Conservation (phyloP, 129 eudicot species). For the Silybum marianum region DNA sequence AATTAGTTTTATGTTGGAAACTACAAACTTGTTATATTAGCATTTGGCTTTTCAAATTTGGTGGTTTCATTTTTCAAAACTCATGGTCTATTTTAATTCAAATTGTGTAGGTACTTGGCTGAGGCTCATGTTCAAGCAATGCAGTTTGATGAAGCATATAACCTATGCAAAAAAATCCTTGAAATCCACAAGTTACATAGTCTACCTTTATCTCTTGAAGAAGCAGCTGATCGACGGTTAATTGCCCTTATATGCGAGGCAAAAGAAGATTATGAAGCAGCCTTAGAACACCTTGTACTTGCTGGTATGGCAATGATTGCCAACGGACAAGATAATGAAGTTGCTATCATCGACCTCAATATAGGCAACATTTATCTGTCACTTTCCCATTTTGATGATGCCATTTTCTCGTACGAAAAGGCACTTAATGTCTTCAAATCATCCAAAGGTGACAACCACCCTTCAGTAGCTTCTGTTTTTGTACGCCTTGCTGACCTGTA, state of each 20-base stretch:
- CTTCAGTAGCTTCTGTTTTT: conserved; percentile 86
- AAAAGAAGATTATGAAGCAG: conserved; percentile 84
- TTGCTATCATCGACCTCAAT: conserved; percentile 92
- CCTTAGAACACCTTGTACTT: conserved; percentile 93
- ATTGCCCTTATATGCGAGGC: conserved; percentile 98
- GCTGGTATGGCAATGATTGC: conserved; percentile 99
- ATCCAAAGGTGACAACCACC: conserved; percentile 88
- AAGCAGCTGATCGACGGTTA: conserved; percentile 93
- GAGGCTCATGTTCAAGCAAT: conserved; percentile 99
- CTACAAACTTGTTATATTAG: no score
- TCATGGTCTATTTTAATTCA: background rate
- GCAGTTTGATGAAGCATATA: conserved; percentile 95
- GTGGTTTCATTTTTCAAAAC: background rate
- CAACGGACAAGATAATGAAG: conserved; percentile 93
- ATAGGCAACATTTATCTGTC: conserved; percentile 87
- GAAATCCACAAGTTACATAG: conserved; percentile 82
- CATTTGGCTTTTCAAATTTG: background rate
- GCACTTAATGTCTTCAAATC: conserved; percentile 96
- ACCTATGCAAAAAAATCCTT: conserved; percentile 74
- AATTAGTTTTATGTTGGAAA: no score
- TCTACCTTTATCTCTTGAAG: conserved; percentile 84
- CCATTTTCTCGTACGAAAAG: conserved; percentile 91
- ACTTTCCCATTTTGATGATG: conserved; percentile 86
- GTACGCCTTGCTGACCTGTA: conserved; percentile 84
- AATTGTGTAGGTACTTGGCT: conserved; percentile 70